phyloP scores from a whole-genome alignment of 495 filamentous ascomycete species.

The Hypoxylon cercidicola region DNA sequence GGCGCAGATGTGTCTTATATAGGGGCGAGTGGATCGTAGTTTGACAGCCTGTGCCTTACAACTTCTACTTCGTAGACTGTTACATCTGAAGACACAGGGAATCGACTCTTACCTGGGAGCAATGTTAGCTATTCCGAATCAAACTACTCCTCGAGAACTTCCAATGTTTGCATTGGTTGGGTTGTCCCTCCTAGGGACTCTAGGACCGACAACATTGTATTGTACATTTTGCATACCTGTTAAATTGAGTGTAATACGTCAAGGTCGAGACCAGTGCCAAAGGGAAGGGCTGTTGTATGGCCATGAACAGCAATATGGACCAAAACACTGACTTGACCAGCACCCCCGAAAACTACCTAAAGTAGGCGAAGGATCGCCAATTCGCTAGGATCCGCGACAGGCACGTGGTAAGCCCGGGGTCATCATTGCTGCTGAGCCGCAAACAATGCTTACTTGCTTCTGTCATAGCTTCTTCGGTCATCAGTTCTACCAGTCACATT shows the following conservation, averaged over 20 bases:
- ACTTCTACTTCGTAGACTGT: not conserved
- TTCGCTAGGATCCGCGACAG: constrained; percentile 6
- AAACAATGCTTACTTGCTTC: not conserved
- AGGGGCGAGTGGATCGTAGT: not conserved
- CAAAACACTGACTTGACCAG: not conserved
- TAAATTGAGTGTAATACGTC: not conserved
- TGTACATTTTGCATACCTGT: too few relatives aligned
- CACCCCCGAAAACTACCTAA: too few relatives aligned
- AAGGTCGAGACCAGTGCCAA: not conserved
- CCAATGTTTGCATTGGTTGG: too few relatives aligned
- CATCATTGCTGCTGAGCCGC: constrained; percentile 7
- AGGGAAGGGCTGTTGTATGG: not conserved
- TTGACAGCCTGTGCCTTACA: not conserved
- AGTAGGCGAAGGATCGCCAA: constrained; percentile 24
- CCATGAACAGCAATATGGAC: too few relatives aligned
- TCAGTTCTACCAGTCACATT: not conserved
- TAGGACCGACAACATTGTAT: too few relatives aligned
- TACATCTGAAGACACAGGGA: not conserved
- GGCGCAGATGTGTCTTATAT: too few relatives aligned
- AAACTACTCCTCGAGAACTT: not conserved
- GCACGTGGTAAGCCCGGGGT: constrained; percentile 9
- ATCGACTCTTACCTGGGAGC: not conserved
- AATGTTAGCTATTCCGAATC: not conserved
- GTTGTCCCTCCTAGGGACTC: too few relatives aligned
- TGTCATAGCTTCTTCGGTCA: not conserved